Conservation (phyloP, 2,329 filamentous ascomycete genomes). For the Elsinoe ampelina region DNA sequence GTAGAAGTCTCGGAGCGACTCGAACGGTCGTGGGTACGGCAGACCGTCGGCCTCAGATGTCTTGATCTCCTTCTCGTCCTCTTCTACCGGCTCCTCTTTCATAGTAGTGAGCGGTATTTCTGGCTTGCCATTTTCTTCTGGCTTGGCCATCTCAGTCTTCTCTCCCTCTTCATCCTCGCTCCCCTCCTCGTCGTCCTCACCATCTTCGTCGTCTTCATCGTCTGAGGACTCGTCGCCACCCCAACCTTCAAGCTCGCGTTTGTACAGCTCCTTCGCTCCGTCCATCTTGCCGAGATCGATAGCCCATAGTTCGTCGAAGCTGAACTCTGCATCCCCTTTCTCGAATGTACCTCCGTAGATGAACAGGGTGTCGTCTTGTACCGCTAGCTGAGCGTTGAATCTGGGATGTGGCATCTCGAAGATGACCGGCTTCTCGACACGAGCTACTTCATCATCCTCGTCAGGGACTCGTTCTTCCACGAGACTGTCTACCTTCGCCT, state of each 20-base stretch:
- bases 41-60: constrained; percentile 61
- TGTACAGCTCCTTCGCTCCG: constrained; percentile 86
- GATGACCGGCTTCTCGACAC: constrained; percentile 46
- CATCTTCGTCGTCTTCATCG: constrained; percentile 40
- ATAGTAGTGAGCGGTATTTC: constrained; percentile 39
- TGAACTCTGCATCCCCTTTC: constrained; percentile 88
- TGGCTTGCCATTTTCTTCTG: constrained; percentile 35
- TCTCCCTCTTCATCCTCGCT: constrained; percentile 40
- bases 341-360: constrained; percentile 95
- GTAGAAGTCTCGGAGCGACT: constrained; percentile 87
- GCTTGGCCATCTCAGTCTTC: constrained; percentile 30
- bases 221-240: constrained; percentile 43
- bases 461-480: constrained; percentile 24
- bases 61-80: constrained; percentile 17
- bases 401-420: constrained; percentile 82
- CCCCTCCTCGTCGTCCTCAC: constrained; percentile 41
- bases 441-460: constrained; percentile 46
- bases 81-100: constrained; percentile 41
- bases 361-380: constrained; percentile 86
- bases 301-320: constrained; percentile 88
- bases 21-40: constrained; percentile 73
- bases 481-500: constrained; percentile 27
- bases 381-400: constrained; percentile 83
- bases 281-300: constrained; percentile 92
- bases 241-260: constrained; percentile 78